Percentiles rank a stretch among this genome's conserved stretches.
phyloP scores from a whole-genome alignment of 805 yeast genomes.

The Saturnispora quitensis region DNA sequence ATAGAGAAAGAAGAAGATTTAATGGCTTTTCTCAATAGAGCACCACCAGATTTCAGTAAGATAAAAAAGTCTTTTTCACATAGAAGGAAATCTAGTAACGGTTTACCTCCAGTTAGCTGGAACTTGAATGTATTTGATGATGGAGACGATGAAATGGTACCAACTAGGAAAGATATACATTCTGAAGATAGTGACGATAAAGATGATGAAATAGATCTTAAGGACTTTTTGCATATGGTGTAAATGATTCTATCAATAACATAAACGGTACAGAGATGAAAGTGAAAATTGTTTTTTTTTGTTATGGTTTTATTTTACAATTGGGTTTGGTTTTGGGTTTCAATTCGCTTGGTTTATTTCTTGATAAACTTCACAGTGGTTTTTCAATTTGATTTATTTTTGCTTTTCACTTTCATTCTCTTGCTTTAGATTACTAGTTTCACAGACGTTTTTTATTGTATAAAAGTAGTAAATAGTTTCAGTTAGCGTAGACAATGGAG shows the following conservation, averaged over 20 bases:
- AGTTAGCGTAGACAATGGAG: not conserved
- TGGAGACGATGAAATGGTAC: not conserved
- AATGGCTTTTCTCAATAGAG: slow-evolving; percentile 8
- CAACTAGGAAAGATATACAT: not conserved
- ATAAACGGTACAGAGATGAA: not conserved
- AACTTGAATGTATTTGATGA: slow-evolving; percentile 4
- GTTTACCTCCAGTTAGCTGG: not conserved
- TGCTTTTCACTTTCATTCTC: not conserved
- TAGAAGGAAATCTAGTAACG: not conserved
- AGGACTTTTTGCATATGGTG: not conserved
- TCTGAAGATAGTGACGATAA: not conserved
- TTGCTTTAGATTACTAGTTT: not conserved
- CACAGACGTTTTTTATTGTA: not conserved
- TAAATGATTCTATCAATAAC: not conserved
- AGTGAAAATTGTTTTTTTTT: not conserved
- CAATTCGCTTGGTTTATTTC: not conserved
- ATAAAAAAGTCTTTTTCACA: not conserved
- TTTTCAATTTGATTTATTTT: not conserved
- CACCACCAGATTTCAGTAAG: not conserved
- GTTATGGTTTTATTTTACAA: not conserved
- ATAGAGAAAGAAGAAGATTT: slow-evolving; percentile 4
- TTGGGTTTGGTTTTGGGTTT: not conserved
- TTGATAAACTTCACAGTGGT: not conserved
- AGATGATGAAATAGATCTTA: not conserved
- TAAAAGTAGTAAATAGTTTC: not conserved